A percentile compares a stretch with the other conserved stretches of the same genome.
These are phyloP conservation scores for Pharnaceum exiguum DNA, from an alignment of 148 eudicot species.

Conservation along the genomic window DNA sequence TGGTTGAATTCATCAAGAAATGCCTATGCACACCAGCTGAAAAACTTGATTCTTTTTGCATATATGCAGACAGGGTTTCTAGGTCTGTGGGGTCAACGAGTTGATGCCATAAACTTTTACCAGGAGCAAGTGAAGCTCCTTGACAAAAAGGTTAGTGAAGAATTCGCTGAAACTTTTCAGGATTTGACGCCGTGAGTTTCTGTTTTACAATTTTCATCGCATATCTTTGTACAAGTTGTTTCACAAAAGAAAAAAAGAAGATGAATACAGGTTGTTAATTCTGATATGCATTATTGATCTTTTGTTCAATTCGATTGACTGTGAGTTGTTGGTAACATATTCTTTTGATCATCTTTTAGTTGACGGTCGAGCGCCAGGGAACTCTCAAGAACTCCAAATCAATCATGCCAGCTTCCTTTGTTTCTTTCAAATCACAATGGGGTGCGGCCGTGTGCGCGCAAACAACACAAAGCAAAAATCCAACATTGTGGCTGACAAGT, in stretches of 20 bases:
- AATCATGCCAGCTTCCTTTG: slow-evolving; percentile 74
- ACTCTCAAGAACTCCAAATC: slow-evolving; percentile 67
- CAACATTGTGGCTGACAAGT: slow-evolving; percentile 76
- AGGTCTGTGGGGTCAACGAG: slow-evolving; percentile 76
- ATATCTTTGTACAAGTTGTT: too few species aligned
- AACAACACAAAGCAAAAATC: slow-evolving; percentile 86
- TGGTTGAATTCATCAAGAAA: too few species aligned
- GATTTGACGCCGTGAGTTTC: not conserved
- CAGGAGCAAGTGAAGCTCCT: slow-evolving; percentile 47
- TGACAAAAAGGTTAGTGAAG: slow-evolving; percentile 58
- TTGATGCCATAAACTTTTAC: slow-evolving; percentile 73
- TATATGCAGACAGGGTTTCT: slow-evolving; percentile 71
- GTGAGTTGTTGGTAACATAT: not conserved
- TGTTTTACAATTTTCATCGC: too few species aligned
- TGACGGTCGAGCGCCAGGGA: slow-evolving; percentile 76
- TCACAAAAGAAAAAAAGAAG: too few species aligned
- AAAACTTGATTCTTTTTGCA: not conserved
- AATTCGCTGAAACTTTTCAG: not conserved
- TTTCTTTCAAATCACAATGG: slow-evolving; percentile 93
- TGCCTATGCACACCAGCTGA: slow-evolving; percentile 1
- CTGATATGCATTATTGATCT: not conserved
- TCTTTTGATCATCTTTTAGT: slow-evolving; percentile 29
- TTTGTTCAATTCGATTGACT: not conserved
- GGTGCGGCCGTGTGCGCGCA: slow-evolving; percentile 98
- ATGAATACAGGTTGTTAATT: too few species aligned